Base-by-base conservation (phyloP, 768 basidiomycete genomes). In the Tulasnella sp. region DNA sequence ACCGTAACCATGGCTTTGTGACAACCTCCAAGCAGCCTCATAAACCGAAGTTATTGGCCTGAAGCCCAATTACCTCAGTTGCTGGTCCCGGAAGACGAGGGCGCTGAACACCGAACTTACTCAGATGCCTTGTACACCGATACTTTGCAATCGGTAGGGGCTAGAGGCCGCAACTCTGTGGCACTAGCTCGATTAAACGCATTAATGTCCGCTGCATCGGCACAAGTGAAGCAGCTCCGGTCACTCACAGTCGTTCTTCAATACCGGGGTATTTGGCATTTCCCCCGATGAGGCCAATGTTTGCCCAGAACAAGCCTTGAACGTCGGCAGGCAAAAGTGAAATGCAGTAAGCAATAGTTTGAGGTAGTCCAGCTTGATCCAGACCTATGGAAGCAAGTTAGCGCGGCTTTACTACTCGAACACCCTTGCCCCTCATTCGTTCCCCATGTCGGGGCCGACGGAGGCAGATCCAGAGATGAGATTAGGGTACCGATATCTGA, bases 261-360 rank as follows among this genome's bases (percentile, higher is more conserved):
- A 98, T 92, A 7, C 92, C 93, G 61, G 90, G 86, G 80, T 96
- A 90, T 81, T 89, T 89, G 20, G 90, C 89, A 83, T 89, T 92
- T 18, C 96, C 96, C 72, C 96, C 96, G 82, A 95, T 89, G 80
- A 97, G 85, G 16, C 93, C 93, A 79, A 99, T 95, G 83, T 98
- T 94, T 44, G 90, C 90, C 95, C 95, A 99, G 84, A 95, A 98
- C 92, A 99, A 90, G 44, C 94, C 96, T 81, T 91, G 93, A 35
- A 96, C 81, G 81, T 96, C 94, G 73, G 87, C 85, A 0, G 94
- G 94, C 79, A 98, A 89, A 40, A 88, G 84, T 0, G 88, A 86
- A 82, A 99, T 95, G 78, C 92, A 92, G 76, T 88, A 83, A 55
- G 93, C 92, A 79, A 98, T 89, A 15, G 91, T 90, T 77, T 88